These are phyloP conservation scores for Pseudogymnoascus sp. DNA, from an alignment of 2,329 filamentous ascomycete genomes.

Conservation along the genomic window DNA sequence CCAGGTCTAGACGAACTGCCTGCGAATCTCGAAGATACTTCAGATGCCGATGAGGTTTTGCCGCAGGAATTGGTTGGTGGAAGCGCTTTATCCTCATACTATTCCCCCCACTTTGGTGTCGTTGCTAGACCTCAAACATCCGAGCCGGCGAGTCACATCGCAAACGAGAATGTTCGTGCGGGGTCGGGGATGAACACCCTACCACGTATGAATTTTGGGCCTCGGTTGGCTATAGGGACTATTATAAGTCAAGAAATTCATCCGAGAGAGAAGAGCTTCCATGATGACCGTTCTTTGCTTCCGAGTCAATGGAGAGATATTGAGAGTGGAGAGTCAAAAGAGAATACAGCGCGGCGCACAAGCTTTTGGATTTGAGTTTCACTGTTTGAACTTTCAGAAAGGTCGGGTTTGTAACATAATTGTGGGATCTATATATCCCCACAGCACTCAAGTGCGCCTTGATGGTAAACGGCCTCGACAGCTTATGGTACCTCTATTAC, in stretches of 20 bases:
- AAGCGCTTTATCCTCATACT: not conserved
- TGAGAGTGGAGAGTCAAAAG: not conserved
- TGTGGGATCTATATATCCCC: not conserved
- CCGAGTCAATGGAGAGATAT: conserved; percentile 23
- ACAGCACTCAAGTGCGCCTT: not conserved
- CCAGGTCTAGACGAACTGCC: conserved; percentile 8
- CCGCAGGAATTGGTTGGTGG: not conserved
- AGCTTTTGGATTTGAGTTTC: conserved; percentile 21
- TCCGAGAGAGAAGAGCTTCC: conserved; percentile 20
- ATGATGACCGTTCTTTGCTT: conserved; percentile 25
- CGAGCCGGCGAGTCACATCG: not conserved
- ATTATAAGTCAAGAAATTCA: not conserved
- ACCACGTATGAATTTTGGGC: not conserved
- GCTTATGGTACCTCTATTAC: not conserved
- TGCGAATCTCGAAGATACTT: not conserved
- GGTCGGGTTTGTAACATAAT: not conserved
- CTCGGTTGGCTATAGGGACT: conserved; percentile 3
- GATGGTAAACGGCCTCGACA: not conserved
- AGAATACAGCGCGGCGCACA: conserved; percentile 18
- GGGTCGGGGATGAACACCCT: not conserved
- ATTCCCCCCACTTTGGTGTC: not conserved
- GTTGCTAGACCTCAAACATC: not conserved
- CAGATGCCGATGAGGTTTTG: not conserved
- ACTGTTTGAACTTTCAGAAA: not conserved
- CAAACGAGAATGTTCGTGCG: not conserved